A percentile compares a stretch with the other conserved stretches of the same genome.
Conservation (phyloP, 208 protist species). For the Herpetomonas samuelpessoai region DNA sequence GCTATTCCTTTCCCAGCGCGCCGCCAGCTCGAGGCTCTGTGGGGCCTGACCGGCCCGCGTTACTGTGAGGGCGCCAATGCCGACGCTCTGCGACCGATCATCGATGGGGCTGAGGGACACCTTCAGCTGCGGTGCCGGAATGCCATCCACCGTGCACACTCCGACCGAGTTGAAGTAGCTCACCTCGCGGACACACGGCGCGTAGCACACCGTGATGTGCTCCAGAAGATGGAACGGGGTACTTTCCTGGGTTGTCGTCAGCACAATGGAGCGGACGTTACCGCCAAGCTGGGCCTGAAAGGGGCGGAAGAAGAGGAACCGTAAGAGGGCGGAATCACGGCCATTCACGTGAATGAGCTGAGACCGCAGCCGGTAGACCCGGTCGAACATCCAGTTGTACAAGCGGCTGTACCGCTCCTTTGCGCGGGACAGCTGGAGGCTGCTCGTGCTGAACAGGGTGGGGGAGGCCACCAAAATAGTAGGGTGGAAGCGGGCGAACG, state of each 20-base stretch:
- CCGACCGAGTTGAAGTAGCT: conserved; percentile 71
- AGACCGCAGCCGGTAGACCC: conserved; percentile 65
- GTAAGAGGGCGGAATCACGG: conserved; percentile 66
- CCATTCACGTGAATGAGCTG: conserved; percentile 73
- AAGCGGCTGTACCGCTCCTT: conserved; percentile 52
- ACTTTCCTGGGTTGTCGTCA: conserved; percentile 70
- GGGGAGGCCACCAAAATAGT: conserved; percentile 71
- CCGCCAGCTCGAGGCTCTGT: conserved; percentile 58
- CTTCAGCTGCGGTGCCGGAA: conserved; percentile 51
- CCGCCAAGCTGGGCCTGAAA: conserved; percentile 72
- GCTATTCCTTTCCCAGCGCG: conserved; percentile 53
- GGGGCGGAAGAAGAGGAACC: conserved; percentile 75
- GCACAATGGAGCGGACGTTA: conserved; percentile 60
- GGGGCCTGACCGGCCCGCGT: conserved; percentile 17
- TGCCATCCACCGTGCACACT: conserved; percentile 72
- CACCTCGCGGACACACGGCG: conserved; percentile 76
- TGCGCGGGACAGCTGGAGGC: conserved; percentile 52
- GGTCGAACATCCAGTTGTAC: conserved; percentile 71
- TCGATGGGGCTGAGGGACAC: conserved; percentile 55
- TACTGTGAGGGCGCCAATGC: conserved; percentile 60
- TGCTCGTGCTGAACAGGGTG: conserved; percentile 72
- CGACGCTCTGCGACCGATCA: conserved; percentile 37
- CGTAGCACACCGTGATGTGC: conserved; percentile 82
- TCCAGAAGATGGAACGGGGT: conserved; percentile 66
- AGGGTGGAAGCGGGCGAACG: conserved; percentile 57